phyloP scores from a whole-genome alignment of 176 grass and related monocot genomes.

The Juncus effusus region DNA sequence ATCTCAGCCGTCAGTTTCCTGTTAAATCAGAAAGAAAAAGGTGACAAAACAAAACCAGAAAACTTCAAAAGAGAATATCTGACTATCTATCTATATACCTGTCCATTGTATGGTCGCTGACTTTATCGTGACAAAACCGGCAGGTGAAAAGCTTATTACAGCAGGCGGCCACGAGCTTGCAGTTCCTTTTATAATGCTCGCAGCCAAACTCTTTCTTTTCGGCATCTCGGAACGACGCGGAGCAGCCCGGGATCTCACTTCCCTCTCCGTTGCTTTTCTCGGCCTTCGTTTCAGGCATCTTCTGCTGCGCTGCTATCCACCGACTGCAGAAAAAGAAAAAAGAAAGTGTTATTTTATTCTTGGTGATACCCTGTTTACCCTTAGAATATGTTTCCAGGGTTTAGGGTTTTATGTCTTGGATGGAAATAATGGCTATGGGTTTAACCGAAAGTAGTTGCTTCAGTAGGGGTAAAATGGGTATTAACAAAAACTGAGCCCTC shows the following conservation, averaged over 20 bases:
- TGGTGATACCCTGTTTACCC: too few species aligned
- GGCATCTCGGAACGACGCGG: conserved; percentile 67
- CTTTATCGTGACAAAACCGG: conserved; percentile 99
- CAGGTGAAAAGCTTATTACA: conserved; percentile 96
- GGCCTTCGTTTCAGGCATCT: conserved; percentile 59
- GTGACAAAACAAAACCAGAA: not conserved
- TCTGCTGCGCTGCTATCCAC: conserved; percentile 99
- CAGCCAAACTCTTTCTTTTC: conserved; percentile 83
- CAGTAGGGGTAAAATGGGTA: too few species aligned
- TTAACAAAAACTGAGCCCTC: too few species aligned
- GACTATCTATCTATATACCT: conserved; percentile 44
- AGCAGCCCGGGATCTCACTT: conserved; percentile 56
- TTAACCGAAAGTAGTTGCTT: too few species aligned
- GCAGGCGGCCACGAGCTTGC: conserved; percentile 87
- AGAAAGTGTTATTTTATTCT: not conserved
- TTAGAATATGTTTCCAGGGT: too few species aligned
- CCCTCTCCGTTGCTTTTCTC: conserved; percentile 41
- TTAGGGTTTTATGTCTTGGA: too few species aligned
- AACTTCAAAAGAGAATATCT: not conserved
- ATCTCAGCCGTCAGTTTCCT: conserved; percentile 95
- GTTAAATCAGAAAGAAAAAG: conserved; percentile 5
- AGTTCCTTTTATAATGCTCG: conserved; percentile 98
- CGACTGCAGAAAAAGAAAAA: conserved; percentile 46
- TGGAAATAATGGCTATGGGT: too few species aligned
- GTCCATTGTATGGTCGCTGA: conserved; percentile 96